These are phyloP conservation scores for Solanum hybrid DNA, from an alignment of 305 asterid species.

Conservation along the genomic window DNA sequence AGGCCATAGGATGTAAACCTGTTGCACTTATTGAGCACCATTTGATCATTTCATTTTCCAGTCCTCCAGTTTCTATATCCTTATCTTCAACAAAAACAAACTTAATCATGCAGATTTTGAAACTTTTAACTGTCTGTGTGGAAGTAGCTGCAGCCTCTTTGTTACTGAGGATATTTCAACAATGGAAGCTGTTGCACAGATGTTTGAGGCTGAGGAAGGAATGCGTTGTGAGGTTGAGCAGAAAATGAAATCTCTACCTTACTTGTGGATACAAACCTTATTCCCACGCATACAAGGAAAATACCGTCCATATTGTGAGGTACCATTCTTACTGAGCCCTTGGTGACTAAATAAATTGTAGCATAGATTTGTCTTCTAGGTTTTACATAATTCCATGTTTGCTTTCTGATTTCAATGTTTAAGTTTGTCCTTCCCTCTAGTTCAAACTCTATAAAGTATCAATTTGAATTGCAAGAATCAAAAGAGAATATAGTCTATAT, in stretches of 20 bases:
- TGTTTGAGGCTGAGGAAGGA: constrained; percentile 22
- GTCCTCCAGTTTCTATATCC: not conserved
- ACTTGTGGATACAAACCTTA: constrained; percentile 13
- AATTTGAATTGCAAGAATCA: not conserved
- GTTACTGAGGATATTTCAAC: constrained; percentile 15
- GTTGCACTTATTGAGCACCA: not conserved
- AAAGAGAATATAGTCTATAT: not conserved
- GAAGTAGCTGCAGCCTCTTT: constrained; percentile 8
- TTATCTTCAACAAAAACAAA: not conserved
- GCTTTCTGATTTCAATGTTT: not conserved
- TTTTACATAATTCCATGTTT: not conserved
- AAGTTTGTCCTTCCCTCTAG: not conserved
- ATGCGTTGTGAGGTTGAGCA: constrained; percentile 15
- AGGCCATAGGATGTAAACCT: not conserved
- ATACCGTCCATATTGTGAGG: constrained; percentile 22
- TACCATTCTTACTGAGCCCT: not conserved
- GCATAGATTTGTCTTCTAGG: not conserved
- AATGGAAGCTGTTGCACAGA: constrained; percentile 26
- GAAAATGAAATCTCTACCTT: constrained; percentile 8
- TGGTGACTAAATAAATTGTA: not conserved
- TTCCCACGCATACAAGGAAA: not conserved
- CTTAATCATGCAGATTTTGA: constrained; percentile 17
- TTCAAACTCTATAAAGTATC: not conserved
- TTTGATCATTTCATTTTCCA: not conserved
- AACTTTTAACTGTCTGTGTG: constrained; percentile 12